phyloP scores from a whole-genome alignment of 345 rosid species.

The Murraya koenigii region DNA sequence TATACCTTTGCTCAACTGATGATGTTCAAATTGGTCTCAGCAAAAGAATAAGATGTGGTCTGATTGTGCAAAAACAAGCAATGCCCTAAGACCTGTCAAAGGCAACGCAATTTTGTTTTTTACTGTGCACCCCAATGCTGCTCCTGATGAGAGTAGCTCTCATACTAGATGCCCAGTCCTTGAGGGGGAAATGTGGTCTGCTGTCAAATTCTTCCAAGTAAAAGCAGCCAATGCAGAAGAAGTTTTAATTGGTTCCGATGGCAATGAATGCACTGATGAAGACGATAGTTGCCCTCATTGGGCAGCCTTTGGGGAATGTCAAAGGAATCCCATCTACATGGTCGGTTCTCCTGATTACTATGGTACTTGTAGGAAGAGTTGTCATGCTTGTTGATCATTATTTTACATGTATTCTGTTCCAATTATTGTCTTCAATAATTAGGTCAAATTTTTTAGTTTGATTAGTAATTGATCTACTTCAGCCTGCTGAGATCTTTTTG shows the following conservation, averaged over 20 bases:
- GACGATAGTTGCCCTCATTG: constrained; percentile 65
- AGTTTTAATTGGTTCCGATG: constrained; percentile 18
- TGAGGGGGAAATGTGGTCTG: constrained; percentile 71
- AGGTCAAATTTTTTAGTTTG: constrained; percentile 4
- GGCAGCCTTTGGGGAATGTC: constrained; percentile 84
- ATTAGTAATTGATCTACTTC: neutral
- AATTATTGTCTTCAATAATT: constrained; percentile 3
- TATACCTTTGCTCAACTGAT: neutral
- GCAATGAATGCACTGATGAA: constrained; percentile 65
- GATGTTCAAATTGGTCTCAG: constrained; percentile 30
- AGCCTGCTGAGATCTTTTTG: neutral
- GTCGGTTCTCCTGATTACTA: constrained; percentile 84
- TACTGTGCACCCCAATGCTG: constrained; percentile 49
- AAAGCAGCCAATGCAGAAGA: constrained; percentile 31
- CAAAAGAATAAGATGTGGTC: constrained; percentile 46
- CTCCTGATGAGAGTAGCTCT: constrained; percentile 58
- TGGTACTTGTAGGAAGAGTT: constrained; percentile 91
- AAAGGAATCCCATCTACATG: constrained; percentile 85
- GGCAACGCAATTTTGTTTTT: constrained; percentile 84
- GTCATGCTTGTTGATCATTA: constrained; percentile 50
- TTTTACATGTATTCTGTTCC: neutral
- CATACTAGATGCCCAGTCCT: constrained; percentile 79
- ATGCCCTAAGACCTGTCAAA: constrained; percentile 56
- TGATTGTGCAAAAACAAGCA: constrained; percentile 45
- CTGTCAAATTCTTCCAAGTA: constrained; percentile 51